A percentile compares a stretch with the other conserved stretches of the same genome.
These are phyloP conservation scores for Brachypodium distachyon DNA, from an alignment of 202 grass and related monocot genomes.

Conservation along the genomic window DNA sequence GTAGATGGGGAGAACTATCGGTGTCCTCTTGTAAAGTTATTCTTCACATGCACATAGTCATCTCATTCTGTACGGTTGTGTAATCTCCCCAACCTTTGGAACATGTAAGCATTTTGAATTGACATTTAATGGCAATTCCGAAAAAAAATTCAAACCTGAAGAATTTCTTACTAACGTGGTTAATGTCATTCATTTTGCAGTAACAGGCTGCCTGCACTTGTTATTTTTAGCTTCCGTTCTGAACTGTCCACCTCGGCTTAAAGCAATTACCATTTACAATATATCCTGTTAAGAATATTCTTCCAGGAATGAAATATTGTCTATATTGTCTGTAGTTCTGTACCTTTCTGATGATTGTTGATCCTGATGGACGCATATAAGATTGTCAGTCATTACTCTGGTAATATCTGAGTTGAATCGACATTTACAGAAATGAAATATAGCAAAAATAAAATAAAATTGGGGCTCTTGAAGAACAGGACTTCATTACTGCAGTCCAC, in stretches of 20 bases:
- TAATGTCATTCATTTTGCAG: no score
- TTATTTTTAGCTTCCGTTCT: not conserved
- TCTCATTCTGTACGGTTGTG: not conserved
- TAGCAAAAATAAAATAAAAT: not conserved
- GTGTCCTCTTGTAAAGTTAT: not conserved
- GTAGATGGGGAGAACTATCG: not conserved
- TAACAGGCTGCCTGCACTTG: not conserved
- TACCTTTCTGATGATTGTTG: not conserved
- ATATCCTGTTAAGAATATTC: not conserved
- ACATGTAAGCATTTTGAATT: not conserved
- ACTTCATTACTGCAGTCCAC: no score
- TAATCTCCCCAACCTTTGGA: not conserved
- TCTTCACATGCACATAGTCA: not conserved
- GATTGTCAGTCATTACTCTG: not conserved
- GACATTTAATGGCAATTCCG: not conserved
- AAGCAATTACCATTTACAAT: not conserved
- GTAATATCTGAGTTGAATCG: not conserved
- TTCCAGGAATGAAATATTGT: not conserved
- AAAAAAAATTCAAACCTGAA: no score
- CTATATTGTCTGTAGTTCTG: not conserved
- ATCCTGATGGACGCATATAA: not conserved
- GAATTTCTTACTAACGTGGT: no score
- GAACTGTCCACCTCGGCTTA: not conserved
- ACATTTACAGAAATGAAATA: not conserved
- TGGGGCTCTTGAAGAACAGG: not conserved